Evolutionary conservation across 495 filamentous ascomycete species (phyloP).

Genomic region (Xylaria curta): DNA sequence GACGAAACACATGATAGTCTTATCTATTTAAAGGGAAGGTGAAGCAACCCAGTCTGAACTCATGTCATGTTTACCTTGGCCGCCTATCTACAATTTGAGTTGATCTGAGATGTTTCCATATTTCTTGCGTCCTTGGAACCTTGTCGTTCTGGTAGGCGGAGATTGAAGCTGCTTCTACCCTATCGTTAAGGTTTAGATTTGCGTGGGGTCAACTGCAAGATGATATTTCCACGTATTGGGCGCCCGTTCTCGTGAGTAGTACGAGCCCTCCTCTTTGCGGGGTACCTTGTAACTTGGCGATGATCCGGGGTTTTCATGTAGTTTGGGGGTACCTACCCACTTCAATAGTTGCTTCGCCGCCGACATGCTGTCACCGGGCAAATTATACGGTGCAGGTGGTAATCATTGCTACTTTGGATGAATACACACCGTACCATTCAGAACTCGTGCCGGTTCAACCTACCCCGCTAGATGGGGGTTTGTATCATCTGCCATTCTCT

Average conservation of each 20-base stretch:
- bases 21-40: background rate
- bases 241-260: background rate
- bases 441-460: background rate
- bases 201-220: background rate
- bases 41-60: background rate
- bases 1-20: background rate
- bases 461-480: conserved; percentile 9
- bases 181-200: conserved; percentile 9
- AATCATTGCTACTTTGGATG: conserved; percentile 6
- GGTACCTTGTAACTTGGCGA: conserved; percentile 8
- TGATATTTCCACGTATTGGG: conserved; percentile 8
- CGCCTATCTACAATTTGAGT: background rate
- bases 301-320: background rate
- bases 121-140: background rate
- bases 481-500: background rate
- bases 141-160: background rate
- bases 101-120: background rate
- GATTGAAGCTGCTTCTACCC: background rate
- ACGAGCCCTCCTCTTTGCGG: background rate
- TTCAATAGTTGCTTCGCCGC: background rate
- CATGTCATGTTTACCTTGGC: background rate
- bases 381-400: background rate
- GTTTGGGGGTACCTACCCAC: conserved; percentile 8
- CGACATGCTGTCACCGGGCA: background rate
- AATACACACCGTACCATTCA: background rate